A percentile compares a stretch with the other conserved stretches of the same genome.
Evolutionary conservation across 2,329 filamentous ascomycete species (phyloP).

Genomic region (Macroventuria anomochaeta): DNA sequence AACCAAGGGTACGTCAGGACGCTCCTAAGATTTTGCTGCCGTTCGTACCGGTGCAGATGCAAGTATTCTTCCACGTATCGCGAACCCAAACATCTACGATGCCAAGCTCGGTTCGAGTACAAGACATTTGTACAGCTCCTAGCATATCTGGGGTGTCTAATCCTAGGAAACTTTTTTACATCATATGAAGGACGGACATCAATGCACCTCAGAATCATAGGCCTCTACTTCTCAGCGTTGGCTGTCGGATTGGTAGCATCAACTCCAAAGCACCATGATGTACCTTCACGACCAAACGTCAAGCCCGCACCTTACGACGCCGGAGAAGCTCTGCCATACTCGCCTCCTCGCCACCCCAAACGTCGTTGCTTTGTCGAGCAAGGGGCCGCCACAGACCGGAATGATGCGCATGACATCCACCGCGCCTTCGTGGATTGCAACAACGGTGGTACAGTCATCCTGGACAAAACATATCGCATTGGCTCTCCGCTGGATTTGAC

Average conservation of each 20-base stretch:
- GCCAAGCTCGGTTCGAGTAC: not conserved
- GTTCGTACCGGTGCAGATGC: not conserved
- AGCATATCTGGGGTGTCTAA: not conserved
- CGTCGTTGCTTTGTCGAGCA: conserved; percentile 3
- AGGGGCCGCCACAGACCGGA: conserved; percentile 34
- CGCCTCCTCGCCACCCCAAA: conserved; percentile 5
- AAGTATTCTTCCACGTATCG: conserved; percentile 2
- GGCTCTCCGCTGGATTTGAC: conserved; percentile 66
- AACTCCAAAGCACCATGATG: not conserved
- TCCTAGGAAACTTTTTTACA: not conserved
- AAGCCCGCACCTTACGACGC: conserved; percentile 2
- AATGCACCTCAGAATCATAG: not conserved
- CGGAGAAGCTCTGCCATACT: not conserved
- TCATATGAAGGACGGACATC: not conserved
- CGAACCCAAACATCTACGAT: not conserved
- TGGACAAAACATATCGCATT: conserved; percentile 48
- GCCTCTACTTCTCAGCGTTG: not conserved
- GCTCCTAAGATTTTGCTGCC: not conserved
- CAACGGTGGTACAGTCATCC: conserved; percentile 62
- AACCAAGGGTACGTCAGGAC: not conserved
- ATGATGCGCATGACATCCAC: conserved; percentile 57
- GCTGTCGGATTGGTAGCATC: not conserved
- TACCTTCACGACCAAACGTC: not conserved
- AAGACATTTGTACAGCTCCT: not conserved
- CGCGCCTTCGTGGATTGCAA: conserved; percentile 62